Percentiles rank a stretch among this genome's conserved stretches.
Conservation (phyloP, 257 asterid genomes). For the Nicotiana paniculata region DNA sequence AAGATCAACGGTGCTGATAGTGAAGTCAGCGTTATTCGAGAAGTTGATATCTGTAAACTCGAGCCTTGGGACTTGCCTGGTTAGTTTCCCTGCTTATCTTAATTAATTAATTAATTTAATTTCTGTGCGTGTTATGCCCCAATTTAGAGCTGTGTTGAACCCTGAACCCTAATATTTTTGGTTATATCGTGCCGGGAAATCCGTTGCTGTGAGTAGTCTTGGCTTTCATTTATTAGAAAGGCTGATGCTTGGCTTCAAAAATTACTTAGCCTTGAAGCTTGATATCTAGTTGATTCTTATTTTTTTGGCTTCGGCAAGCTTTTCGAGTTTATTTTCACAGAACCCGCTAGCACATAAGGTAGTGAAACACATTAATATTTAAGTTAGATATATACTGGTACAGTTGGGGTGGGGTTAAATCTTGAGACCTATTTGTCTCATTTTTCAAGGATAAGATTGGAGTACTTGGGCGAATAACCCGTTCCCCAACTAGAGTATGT, state of each 20-base stretch:
- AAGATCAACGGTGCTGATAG: slow-evolving; percentile 58
- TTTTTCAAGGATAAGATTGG: neutral
- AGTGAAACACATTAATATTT: neutral
- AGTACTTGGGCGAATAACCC: neutral
- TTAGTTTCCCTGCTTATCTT: slow-evolving; percentile 5
- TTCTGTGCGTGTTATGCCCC: neutral
- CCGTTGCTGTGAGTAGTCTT: neutral
- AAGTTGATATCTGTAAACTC: slow-evolving; percentile 71
- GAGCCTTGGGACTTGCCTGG: slow-evolving; percentile 92
- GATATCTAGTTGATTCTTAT: no score
- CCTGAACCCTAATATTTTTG: neutral
- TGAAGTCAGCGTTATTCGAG: slow-evolving; percentile 69
- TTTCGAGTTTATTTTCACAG: neutral
- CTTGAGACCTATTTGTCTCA: neutral
- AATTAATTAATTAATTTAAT: neutral
- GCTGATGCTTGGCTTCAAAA: neutral
- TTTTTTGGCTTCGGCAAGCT: neutral
- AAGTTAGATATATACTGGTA: neutral
- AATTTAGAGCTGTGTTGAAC: neutral
- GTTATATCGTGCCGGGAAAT: neutral
- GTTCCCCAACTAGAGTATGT: neutral
- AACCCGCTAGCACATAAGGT: neutral
- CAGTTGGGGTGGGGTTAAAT: neutral
- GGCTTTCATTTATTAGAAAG: neutral
- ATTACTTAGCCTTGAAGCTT: neutral